Evolutionary conservation across 768 basidiomycete species (phyloP), one percentile per base, ranked within the genome.

Genomic region (Boletus rubescentipes): DNA sequence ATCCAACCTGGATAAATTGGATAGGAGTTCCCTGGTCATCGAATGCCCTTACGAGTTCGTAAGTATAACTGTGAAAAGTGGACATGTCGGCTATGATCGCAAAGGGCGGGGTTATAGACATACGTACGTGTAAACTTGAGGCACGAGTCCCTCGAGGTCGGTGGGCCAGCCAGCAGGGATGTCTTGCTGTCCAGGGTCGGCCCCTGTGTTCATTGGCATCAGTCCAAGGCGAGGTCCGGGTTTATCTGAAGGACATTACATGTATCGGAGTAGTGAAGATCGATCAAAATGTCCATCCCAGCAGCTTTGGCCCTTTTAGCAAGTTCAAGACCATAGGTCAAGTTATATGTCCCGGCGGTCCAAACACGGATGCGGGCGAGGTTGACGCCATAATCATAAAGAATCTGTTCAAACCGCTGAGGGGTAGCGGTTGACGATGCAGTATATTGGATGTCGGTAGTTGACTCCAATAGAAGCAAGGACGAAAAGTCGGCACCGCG

Each of bases 401-500:
- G 57, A 20, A 63, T 20, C 5, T 46, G 30, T 11, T 63, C 57
- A 6, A 63, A 44, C 0, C 40, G 61, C 16, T 49, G 47, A 18
- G 46, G n/a, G 9, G 46, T 2, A 36, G 57, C 10, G 6, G 9
- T n/a, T 1, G 42, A 23, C 2, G 46, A 49, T 36, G 29, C 6
- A 6, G 31, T 12, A 20, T 51, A 51, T 42, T 21, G 35, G 30
- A 46, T 7, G 21, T 52, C 11, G 12, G 39, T 14, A 5, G 51
- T 48, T 11, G 51, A 51, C 52, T 62, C 60, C 10, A 59, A n/a
- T 8, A 55, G 44, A 43, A 55, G 57, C 41, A 63, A 44, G 12
- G 52, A 55, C 3, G 61, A 62, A 49, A 63, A 59, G 31, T 62
- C 60, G 36, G 51, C 60, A 4, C 55, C 60, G 36, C 7, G 35